Percentiles rank a stretch among this genome's conserved stretches.
Evolutionary conservation across 768 basidiomycete species (phyloP).

Genomic region (Lentinus tigrinus): DNA sequence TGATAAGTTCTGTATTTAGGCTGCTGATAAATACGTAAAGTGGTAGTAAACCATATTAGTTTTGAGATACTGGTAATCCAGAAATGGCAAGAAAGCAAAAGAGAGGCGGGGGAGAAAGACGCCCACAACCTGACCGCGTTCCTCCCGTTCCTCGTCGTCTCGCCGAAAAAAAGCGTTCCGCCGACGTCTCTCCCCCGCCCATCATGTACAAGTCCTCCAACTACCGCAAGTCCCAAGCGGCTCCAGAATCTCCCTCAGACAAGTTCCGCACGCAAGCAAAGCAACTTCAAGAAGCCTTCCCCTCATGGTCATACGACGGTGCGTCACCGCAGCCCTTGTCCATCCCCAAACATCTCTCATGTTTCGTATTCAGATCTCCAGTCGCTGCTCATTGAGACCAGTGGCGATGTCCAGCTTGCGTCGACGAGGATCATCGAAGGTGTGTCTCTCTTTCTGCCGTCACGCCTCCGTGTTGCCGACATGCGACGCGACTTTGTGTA

Average conservation of each 20-base stretch:
- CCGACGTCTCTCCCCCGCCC: slow-evolving; percentile 20
- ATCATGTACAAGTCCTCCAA: slow-evolving; percentile 32
- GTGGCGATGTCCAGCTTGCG: slow-evolving; percentile 68
- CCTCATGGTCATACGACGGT: slow-evolving; percentile 72
- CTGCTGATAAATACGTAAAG: no score
- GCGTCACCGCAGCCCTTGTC: slow-evolving; percentile 20
- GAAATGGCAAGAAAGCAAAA: no score
- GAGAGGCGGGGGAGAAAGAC: no score
- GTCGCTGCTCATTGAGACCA: slow-evolving; percentile 63
- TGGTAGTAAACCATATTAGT: no score
- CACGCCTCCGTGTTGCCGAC: slow-evolving; percentile 21
- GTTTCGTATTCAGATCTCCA: slow-evolving; percentile 52
- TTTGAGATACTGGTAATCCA: no score
- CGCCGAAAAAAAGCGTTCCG: slow-evolving; percentile 21
- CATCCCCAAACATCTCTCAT: slow-evolving; percentile 23
- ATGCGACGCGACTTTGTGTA: slow-evolving; percentile 28
- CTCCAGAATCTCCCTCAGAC: slow-evolving; percentile 23
- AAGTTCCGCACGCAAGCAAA: slow-evolving; percentile 55
- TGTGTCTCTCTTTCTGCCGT: slow-evolving; percentile 28
- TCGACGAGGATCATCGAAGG: slow-evolving; percentile 78
- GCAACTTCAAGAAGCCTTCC: slow-evolving; percentile 71
- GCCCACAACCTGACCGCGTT: slow-evolving; percentile 19
- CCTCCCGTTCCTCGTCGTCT: slow-evolving; percentile 8
- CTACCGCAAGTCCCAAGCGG: slow-evolving; percentile 27
- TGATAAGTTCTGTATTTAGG: no score